Conservation (phyloP, 441 rosid species). For the Metrosideros polymorpha region DNA sequence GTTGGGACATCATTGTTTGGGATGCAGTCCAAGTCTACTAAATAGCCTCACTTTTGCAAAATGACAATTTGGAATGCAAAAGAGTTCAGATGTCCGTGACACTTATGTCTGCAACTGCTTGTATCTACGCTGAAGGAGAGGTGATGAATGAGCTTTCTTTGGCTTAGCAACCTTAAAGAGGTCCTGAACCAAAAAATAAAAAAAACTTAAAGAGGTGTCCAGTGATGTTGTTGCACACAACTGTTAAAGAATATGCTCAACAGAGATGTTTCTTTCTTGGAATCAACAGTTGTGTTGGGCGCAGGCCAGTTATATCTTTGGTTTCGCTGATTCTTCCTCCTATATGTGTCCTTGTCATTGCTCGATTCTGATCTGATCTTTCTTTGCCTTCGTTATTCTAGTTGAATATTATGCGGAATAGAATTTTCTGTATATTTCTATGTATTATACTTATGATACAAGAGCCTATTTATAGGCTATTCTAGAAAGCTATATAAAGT, state of each 20-base stretch:
- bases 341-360: background rate
- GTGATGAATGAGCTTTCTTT: background rate
- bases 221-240: background rate
- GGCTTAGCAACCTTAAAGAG: background rate
- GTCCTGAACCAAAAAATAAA: too few species aligned
- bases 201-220: background rate
- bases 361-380: background rate
- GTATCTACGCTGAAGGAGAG: background rate
- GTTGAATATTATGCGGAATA: too few species aligned
- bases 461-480: too few species aligned
- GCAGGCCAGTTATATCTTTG: background rate
- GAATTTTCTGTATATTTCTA: too few species aligned
- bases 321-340: background rate
- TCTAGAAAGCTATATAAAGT: too few species aligned
- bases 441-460: too few species aligned
- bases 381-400: background rate
- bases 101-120: background rate
- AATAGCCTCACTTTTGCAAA: background rate
- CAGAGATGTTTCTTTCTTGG: background rate
- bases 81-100: background rate
- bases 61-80: background rate
- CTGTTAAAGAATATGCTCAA: background rate
- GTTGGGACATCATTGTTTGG: background rate
- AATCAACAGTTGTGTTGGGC: background rate
- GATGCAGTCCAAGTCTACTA: background rate